Evolutionary conservation across 2,329 filamentous ascomycete genomes (phyloP).

Genomic region (Beauveria caledonica): DNA sequence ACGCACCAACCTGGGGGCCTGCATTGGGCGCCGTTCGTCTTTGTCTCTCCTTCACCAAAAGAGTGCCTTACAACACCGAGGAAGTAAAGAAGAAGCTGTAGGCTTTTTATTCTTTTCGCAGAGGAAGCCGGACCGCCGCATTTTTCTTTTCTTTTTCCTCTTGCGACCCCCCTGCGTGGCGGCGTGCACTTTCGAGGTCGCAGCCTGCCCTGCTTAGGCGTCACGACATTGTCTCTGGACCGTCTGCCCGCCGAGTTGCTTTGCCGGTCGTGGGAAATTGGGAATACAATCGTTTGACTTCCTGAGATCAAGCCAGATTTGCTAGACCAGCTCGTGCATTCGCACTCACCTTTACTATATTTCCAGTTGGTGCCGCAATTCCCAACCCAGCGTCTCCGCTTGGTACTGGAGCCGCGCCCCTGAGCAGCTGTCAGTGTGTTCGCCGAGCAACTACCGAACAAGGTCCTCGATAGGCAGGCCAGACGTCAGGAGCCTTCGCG

Average conservation of each 20-base stretch:
- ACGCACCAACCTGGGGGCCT: not conserved
- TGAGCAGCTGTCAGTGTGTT: not conserved
- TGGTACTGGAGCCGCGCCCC: not conserved
- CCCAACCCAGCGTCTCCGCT: not conserved
- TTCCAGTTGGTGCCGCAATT: not conserved
- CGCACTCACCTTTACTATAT: not conserved
- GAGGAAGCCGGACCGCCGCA: not conserved
- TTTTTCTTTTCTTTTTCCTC: not conserved
- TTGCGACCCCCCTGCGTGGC: not conserved
- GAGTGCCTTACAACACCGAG: not conserved
- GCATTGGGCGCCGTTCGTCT: not conserved
- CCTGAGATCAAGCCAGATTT: not conserved
- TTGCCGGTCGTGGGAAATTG: not conserved
- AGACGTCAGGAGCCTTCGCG: slow-evolving; percentile 9
- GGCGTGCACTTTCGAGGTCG: not conserved
- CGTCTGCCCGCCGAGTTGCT: not conserved
- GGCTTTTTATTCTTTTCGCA: not conserved
- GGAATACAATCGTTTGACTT: not conserved
- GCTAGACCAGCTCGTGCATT: not conserved
- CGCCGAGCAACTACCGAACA: slow-evolving; percentile 5
- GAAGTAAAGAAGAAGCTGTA: not conserved
- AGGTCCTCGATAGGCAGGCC: not conserved
- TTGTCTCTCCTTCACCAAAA: not conserved
- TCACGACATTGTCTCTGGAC: not conserved
- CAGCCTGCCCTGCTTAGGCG: not conserved